Base-by-base conservation (phyloP, 1,284 basidiomycete species). In the Fistulinella staudtii region DNA sequence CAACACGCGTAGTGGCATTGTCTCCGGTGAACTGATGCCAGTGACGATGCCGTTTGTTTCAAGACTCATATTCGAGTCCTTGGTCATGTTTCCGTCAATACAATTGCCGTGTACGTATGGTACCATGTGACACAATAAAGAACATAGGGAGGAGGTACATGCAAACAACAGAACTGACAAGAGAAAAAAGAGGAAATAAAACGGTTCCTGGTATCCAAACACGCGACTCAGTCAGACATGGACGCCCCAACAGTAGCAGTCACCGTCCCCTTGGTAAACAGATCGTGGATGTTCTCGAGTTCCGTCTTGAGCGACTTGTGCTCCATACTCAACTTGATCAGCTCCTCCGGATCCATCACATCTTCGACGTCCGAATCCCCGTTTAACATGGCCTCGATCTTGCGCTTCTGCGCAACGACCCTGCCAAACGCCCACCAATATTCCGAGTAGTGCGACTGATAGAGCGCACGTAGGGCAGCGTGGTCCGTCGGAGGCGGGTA, bases 331-430 rank as follows among this genome's bases (percentile, higher is more conserved):
- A 84, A 58, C 47, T 68, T 68, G 40, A 59, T 51, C 46, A 82
- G 51, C 18, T 77, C 77, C 23, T 82, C 79, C 5, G 66, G 58
- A 50, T 74, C 72, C 67, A 82, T 61, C 43, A 82, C 46, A 28
- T 78, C 78, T 28, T 63, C 61, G 10, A 39, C 58, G 24, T 66
- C 61, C 3, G 62, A 64, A 24, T 67, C 61, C n/a, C 61, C 61
- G 7, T 67, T 65, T 28, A 67, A 13, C 8, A 67, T 53, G 3
- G 65, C 65, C 38, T 66, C 64, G 23, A 80, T 67, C 54, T 73
- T 75, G 34, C 62, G 60, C 53, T 74, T 74, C 58, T 81, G 74
- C 10, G 65, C 63, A 23, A 70, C 55, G 34, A 82, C 57, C 54
- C 70, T 67, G 36, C 70, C 61, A 48, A 75, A 76, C 15, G 69